Conservation (phyloP, 768 basidiomycete genomes). For the Erythrobasidium yunnanense region DNA sequence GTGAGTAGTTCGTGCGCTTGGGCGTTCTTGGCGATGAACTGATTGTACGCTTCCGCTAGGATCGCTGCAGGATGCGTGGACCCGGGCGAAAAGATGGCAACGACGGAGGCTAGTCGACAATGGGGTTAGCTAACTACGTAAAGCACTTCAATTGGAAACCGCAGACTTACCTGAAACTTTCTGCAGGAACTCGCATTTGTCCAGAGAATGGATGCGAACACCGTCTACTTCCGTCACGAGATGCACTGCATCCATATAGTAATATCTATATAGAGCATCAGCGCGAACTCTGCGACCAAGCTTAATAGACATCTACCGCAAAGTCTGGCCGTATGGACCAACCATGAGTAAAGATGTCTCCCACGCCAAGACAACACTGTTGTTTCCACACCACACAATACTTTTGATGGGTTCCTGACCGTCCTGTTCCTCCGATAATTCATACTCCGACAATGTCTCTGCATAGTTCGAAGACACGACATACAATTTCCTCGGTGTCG, state of each 20-base stretch:
- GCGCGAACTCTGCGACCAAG: background rate
- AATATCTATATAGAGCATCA: constrained; percentile 51
- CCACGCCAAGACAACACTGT: constrained; percentile 83
- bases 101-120: constrained; percentile 52
- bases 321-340: constrained; percentile 79
- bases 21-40: constrained; percentile 61
- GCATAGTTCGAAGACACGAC: constrained; percentile 93
- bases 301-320: constrained; percentile 52
- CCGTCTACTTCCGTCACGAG: constrained; percentile 82
- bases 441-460: constrained; percentile 74
- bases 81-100: constrained; percentile 81
- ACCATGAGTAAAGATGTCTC: constrained; percentile 63
- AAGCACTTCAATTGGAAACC: background rate
- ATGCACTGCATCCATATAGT: constrained; percentile 63
- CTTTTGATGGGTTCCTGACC: constrained; percentile 46
- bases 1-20: constrained; percentile 89
- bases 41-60: constrained; percentile 82
- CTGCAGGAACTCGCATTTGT: constrained; percentile 76
- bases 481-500: constrained; percentile 56
- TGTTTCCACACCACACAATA: constrained; percentile 92
- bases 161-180: constrained; percentile 68
- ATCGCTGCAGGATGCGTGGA: constrained; percentile 85
- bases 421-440: constrained; percentile 42
- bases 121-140: background rate
- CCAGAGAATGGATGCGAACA: constrained; percentile 66